These are phyloP conservation scores for Monosporascus sp. DNA, from an alignment of 2,329 filamentous ascomycete genomes.

Conservation along the genomic window DNA sequence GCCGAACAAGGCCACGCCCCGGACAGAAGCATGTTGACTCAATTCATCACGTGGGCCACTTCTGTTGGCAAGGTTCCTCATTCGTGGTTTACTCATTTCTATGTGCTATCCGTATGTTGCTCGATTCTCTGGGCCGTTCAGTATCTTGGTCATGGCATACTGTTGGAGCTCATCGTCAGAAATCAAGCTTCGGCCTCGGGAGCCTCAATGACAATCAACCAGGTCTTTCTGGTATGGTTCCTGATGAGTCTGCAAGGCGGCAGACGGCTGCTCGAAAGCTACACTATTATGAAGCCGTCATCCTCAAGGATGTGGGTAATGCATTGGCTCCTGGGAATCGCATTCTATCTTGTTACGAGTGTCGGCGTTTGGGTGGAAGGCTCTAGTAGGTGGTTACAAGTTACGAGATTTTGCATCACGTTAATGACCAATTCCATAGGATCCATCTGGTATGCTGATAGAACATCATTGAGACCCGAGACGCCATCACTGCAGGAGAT, in stretches of 20 bases:
- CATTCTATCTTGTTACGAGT: conserved; percentile 70
- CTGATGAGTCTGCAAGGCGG: conserved; percentile 71
- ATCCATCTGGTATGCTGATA: conserved; percentile 24
- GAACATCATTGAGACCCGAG: conserved; percentile 18
- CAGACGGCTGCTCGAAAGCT: conserved; percentile 72
- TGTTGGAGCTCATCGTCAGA: conserved; percentile 44
- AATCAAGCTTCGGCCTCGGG: conserved; percentile 26
- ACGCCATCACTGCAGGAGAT: conserved; percentile 42
- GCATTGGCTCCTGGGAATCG: conserved; percentile 74
- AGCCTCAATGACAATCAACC: conserved; percentile 51
- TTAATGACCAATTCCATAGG: conserved; percentile 18
- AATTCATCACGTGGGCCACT: conserved; percentile 28
- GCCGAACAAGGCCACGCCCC: conserved; percentile 4
- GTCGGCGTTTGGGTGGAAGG: conserved; percentile 83
- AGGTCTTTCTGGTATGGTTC: conserved; percentile 61
- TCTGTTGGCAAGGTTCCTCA: conserved; percentile 65
- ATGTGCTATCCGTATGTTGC: conserved; percentile 62
- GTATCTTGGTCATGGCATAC: conserved; percentile 46
- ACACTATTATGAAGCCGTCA: conserved; percentile 59
- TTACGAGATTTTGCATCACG: neutral
- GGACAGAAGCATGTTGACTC: conserved; percentile 12
- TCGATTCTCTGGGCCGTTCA: conserved; percentile 72
- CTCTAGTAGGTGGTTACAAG: conserved; percentile 47
- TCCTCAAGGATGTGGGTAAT: conserved; percentile 77
- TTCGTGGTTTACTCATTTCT: conserved; percentile 86